Evolutionary conservation across 495 filamentous ascomycete genomes (phyloP).

Genomic region (Hypoxylon fuscum): DNA sequence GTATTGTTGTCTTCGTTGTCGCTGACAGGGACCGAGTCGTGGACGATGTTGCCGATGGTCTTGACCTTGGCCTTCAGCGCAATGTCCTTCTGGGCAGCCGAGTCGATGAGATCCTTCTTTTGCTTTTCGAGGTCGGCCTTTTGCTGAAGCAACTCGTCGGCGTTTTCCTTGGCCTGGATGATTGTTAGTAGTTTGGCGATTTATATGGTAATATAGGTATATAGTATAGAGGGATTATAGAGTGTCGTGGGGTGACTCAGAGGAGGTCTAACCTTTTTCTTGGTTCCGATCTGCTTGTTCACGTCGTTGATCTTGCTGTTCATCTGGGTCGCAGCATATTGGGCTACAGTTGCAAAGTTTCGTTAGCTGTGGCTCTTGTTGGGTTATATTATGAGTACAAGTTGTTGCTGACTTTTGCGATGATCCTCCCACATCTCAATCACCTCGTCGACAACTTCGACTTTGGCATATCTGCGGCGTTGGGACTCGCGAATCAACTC

Average conservation of each 20-base stretch:
- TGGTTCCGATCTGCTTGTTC: slow-evolving; percentile 87
- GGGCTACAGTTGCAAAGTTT: slow-evolving; percentile 56
- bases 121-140: slow-evolving; percentile 80
- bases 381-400: background rate
- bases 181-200: slow-evolving; percentile 4
- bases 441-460: slow-evolving; percentile 88
- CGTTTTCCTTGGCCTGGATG: slow-evolving; percentile 81
- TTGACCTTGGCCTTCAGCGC: slow-evolving; percentile 79
- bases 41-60: slow-evolving; percentile 91
- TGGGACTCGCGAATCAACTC: slow-evolving; percentile 91
- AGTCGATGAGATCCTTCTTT: slow-evolving; percentile 79
- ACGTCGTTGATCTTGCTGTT: slow-evolving; percentile 83
- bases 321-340: slow-evolving; percentile 82
- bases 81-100: slow-evolving; percentile 76
- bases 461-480: slow-evolving; percentile 77
- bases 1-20: slow-evolving; percentile 92
- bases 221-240: no score
- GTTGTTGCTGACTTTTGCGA: slow-evolving; percentile 70
- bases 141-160: slow-evolving; percentile 73
- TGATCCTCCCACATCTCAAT: slow-evolving; percentile 89
- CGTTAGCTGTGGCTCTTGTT: background rate
- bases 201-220: background rate
- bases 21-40: slow-evolving; percentile 89
- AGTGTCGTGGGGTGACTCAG: slow-evolving; percentile 36
- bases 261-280: slow-evolving; percentile 79